Evolutionary conservation across 768 basidiomycete species (phyloP).

Genomic region (Kwoniella sp.): DNA sequence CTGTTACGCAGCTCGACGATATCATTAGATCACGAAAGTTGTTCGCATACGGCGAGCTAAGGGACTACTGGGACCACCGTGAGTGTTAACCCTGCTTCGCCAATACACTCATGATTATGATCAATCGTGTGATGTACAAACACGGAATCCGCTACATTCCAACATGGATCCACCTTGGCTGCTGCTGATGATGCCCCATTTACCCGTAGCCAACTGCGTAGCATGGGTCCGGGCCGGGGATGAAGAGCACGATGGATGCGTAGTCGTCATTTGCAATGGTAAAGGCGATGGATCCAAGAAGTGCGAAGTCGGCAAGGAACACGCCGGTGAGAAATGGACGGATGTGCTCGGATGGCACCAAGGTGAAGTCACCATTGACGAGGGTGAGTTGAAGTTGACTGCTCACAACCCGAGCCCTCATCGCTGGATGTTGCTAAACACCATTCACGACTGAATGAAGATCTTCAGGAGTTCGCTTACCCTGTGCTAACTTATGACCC

Average conservation of each 20-base stretch:
- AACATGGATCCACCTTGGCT: too few relatives aligned
- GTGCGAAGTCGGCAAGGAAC: slow-evolving; percentile 58
- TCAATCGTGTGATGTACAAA: too few relatives aligned
- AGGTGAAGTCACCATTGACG: slow-evolving; percentile 59
- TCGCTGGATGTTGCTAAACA: too few relatives aligned
- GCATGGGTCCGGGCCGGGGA: slow-evolving; percentile 59
- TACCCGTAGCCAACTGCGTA: slow-evolving; percentile 52
- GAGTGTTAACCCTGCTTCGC: too few relatives aligned
- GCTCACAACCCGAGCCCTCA: too few relatives aligned
- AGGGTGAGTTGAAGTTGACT: slow-evolving; percentile 52
- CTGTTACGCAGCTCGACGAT: slow-evolving; percentile 57
- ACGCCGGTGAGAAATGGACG: slow-evolving; percentile 60
- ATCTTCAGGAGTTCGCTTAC: too few relatives aligned
- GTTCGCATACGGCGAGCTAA: slow-evolving; percentile 56
- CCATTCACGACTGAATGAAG: too few relatives aligned
- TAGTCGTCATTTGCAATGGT: slow-evolving; percentile 53
- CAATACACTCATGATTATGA: too few relatives aligned
- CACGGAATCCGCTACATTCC: too few relatives aligned
- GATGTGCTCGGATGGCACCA: slow-evolving; percentile 60
- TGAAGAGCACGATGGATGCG: slow-evolving; percentile 57
- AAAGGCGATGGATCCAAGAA: slow-evolving; percentile 55
- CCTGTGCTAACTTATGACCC: too few relatives aligned
- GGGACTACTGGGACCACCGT: slow-evolving; percentile 58
- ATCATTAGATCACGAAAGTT: slow-evolving; percentile 53
- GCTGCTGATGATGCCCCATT: not conserved